phyloP scores from a whole-genome alignment of 2,329 filamentous ascomycete species.

The Chaetomium sp. region DNA sequence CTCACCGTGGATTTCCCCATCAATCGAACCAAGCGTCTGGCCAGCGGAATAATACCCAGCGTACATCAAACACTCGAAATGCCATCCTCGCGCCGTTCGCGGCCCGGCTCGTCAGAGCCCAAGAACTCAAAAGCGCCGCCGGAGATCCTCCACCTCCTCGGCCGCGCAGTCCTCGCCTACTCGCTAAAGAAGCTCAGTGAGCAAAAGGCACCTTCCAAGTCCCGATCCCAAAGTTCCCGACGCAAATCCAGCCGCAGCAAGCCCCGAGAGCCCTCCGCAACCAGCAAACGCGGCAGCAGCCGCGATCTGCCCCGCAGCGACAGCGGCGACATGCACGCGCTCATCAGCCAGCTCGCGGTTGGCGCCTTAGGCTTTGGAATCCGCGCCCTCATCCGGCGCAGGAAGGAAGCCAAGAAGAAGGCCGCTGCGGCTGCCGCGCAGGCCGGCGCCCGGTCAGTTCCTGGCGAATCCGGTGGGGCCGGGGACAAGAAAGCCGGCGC shows the following conservation, averaged over 20 bases:
- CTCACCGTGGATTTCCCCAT: neutral
- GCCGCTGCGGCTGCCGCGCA: conserved; percentile 6
- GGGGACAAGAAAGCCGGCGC: neutral
- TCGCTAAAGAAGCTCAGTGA: conserved; percentile 29
- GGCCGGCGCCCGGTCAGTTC: neutral
- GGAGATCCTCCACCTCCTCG: conserved; percentile 31
- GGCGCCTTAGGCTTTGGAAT: conserved; percentile 32
- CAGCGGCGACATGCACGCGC: conserved; percentile 28
- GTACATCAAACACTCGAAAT: neutral
- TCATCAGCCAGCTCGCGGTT: conserved; percentile 34
- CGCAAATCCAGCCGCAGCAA: conserved; percentile 15
- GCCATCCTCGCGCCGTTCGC: conserved; percentile 20
- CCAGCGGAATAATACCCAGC: neutral
- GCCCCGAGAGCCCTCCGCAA: conserved; percentile 11
- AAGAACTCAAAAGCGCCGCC: conserved; percentile 13
- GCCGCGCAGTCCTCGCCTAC: conserved; percentile 31
- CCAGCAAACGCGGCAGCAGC: conserved; percentile 19
- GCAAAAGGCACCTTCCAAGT: neutral
- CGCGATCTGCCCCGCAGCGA: conserved; percentile 19
- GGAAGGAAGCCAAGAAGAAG: conserved; percentile 25
- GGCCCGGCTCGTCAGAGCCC: neutral
- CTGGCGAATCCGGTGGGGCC: neutral
- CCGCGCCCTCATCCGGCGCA: conserved; percentile 27
- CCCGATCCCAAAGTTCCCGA: conserved; percentile 7
- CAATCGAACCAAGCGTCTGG: neutral